These are phyloP conservation scores for Septoria petroselini DNA, from an alignment of 2,329 filamentous ascomycete genomes.

Conservation along the genomic window DNA sequence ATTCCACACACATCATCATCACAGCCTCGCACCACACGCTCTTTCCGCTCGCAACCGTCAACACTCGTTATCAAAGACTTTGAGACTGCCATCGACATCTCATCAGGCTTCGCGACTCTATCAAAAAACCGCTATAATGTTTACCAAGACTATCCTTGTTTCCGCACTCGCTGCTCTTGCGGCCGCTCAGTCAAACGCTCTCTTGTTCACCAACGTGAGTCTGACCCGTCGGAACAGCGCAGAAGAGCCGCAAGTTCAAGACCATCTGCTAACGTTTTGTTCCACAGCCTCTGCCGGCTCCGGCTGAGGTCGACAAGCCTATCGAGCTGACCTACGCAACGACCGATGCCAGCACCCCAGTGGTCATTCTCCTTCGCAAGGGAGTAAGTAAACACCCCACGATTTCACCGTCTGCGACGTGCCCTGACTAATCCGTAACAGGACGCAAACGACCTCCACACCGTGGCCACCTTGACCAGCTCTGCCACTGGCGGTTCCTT, in stretches of 20 bases:
- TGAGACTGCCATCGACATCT: neutral
- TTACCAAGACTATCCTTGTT: conserved; percentile 50
- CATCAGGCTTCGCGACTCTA: neutral
- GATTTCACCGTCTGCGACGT: too few species aligned
- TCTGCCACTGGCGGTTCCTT: conserved; percentile 29
- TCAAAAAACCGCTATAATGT: conserved; percentile 44
- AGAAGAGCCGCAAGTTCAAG: too few species aligned
- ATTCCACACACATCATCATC: too few species aligned
- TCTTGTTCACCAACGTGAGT: conserved; percentile 52
- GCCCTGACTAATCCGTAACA: neutral
- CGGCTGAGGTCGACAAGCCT: conserved; percentile 48
- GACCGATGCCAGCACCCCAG: conserved; percentile 39
- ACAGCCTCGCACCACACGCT: neutral
- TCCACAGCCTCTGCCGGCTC: conserved; percentile 36
- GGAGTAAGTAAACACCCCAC: conserved; percentile 38
- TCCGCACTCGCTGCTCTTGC: conserved; percentile 46
- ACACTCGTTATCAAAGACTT: conserved; percentile 1
- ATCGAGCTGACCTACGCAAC: conserved; percentile 31
- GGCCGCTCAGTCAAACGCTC: conserved; percentile 45
- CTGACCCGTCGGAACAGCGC: neutral
- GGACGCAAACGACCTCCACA: conserved; percentile 47
- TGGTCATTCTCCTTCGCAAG: conserved; percentile 56
- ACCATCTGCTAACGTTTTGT: neutral
- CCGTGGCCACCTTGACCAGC: conserved; percentile 41
- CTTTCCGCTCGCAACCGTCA: neutral